A percentile compares a stretch with the other conserved stretches of the same genome.
phyloP scores from a whole-genome alignment of 2,329 filamentous ascomycete species.

The Aureobasidium sp. region DNA sequence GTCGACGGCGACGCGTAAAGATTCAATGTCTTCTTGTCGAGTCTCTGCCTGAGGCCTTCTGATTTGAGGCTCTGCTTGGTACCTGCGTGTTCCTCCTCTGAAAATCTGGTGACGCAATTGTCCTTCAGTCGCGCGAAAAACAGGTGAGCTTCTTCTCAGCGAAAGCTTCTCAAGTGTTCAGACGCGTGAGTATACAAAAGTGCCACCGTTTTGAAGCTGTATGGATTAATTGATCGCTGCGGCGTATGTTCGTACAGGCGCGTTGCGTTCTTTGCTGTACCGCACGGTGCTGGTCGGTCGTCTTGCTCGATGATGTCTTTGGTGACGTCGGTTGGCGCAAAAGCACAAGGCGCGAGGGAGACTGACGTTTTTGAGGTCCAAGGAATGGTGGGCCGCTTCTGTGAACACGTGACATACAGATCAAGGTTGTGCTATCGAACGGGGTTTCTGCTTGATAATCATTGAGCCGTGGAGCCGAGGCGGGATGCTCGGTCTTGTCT shows the following conservation, averaged over 20 bases:
- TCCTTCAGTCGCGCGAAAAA: neutral
- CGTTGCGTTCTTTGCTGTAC: slow-evolving; percentile 11
- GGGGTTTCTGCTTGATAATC: slow-evolving; percentile 8
- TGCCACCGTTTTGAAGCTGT: neutral
- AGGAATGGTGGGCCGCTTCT: neutral
- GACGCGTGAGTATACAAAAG: neutral
- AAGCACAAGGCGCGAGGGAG: slow-evolving; percentile 1
- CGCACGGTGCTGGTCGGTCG: neutral
- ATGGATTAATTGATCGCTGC: slow-evolving; percentile 4
- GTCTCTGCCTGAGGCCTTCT: neutral
- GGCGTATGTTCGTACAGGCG: neutral
- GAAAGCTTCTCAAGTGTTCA: neutral
- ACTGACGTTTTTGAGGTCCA: neutral
- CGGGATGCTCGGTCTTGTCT: too few species aligned
- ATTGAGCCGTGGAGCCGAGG: neutral
- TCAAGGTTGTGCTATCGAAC: neutral
- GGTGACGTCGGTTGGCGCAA: neutral
- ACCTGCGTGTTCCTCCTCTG: neutral
- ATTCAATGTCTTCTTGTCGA: neutral
- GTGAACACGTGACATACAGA: neutral
- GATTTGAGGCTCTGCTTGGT: neutral
- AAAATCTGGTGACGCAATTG: slow-evolving; percentile 4
- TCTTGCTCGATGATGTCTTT: neutral
- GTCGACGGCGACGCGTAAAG: slow-evolving; percentile 7
- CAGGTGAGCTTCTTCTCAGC: neutral